Base-by-base conservation (phyloP, 129 eudicot genomes). In the Daucus carota region DNA sequence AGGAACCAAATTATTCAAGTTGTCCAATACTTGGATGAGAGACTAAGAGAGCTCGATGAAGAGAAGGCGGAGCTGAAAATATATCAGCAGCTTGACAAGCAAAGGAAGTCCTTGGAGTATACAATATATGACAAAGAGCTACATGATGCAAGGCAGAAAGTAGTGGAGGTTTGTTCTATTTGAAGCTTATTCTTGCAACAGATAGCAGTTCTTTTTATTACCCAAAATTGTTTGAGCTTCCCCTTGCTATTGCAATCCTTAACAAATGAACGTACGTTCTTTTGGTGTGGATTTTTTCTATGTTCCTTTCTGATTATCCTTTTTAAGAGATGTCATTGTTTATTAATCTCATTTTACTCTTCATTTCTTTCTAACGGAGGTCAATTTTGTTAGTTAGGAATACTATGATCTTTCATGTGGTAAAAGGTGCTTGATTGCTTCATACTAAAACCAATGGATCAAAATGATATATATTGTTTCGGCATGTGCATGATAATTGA, bases 1-100 rank as follows among this genome's bases (percentile, higher is more conserved):
- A 85, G 96, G 81, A 95, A 86, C 79, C 99, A 92, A 80, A 95
- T 95, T 75, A 87, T 89, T 89, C 96, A 95, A 89, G 99, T 92
- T 70, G 97, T 95, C 73, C 91, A 89, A 78, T 92, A 92, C 86
- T 84, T 92, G 91, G 96, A 92, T 80, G 96, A 89, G 85, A 89
- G 97, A 85, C 78, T 92, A 75, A 87, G 89, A 75, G 96, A 90
- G 86, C 90, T 94, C 47, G 97, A 95, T 78, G 97, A 89, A 86
- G 99, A 91, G 83, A 95, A 95, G 84, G 99, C 96, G 77, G 99
- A 95, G 78, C 82, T 91, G 72, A 89, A 83, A 79, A 89, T 89
- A 69, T 95, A 95, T 84, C 97, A 91, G 85, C 92, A 89, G 86
- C 96, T 95, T 68, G 99, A 95, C 81, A 90, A 85, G 81, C 95